Evolutionary conservation across 805 yeast genomes (phyloP).

Genomic region (Saccharomycopsis schoenii): DNA sequence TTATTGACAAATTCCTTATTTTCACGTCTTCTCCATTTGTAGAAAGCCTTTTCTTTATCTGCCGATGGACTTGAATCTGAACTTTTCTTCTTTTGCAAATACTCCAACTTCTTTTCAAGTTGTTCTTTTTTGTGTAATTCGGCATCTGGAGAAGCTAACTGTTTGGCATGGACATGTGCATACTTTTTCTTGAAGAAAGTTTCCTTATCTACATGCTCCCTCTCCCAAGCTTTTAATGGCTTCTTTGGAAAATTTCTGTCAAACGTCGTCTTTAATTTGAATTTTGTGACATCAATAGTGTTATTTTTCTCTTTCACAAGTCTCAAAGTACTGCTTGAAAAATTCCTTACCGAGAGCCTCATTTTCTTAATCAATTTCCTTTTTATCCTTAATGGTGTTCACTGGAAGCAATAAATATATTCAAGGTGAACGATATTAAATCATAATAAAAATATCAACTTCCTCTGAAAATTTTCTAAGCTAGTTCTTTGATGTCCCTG

Average conservation of each 20-base stretch:
- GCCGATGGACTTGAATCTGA: background rate
- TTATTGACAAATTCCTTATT: slow-evolving; percentile 11
- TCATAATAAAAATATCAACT: no score
- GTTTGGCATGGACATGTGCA: slow-evolving; percentile 56
- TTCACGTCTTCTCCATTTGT: background rate
- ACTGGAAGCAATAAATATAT: no score
- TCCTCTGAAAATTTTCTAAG: no score
- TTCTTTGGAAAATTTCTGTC: slow-evolving; percentile 6
- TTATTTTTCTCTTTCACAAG: background rate
- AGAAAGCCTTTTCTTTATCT: background rate
- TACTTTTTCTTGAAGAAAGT: slow-evolving; percentile 50
- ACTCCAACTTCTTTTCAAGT: background rate
- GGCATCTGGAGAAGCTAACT: slow-evolving; percentile 23
- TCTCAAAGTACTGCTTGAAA: background rate
- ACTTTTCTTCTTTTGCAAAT: background rate
- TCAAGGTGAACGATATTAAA: no score
- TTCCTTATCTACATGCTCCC: slow-evolving; percentile 50
- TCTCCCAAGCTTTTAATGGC: slow-evolving; percentile 57
- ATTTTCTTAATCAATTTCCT: background rate
- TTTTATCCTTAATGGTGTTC: no score
- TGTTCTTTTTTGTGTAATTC: slow-evolving; percentile 20
- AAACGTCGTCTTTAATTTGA: slow-evolving; percentile 2
- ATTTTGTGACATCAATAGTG: background rate
- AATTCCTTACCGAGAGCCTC: background rate
- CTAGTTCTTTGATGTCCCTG: no score